These are phyloP conservation scores for Raphidocelis subcapitata DNA, from an alignment of 139 green algal genomes.

Conservation along the genomic window DNA sequence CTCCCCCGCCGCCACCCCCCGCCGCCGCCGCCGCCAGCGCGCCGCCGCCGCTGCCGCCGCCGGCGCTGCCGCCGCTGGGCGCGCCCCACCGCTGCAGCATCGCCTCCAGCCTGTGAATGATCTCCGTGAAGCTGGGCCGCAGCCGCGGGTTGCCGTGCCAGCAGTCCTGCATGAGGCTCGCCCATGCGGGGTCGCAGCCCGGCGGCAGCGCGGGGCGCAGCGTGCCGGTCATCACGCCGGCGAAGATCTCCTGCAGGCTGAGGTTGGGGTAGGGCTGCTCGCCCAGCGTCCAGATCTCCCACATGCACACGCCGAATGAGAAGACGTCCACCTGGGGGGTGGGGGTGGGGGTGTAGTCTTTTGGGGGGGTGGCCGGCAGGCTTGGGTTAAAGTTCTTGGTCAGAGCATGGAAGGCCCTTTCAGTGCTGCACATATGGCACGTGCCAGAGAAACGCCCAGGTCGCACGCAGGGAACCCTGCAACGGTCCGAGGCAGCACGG, in stretches of 20 bases:
- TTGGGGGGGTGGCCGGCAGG: too few species aligned
- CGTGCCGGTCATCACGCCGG: slow-evolving; percentile 51
- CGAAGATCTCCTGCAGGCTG: slow-evolving; percentile 46
- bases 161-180: slow-evolving; percentile 60
- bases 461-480: too few species aligned
- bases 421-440: too few species aligned
- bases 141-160: slow-evolving; percentile 37
- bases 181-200: slow-evolving; percentile 54
- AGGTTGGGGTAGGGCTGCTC: slow-evolving; percentile 54
- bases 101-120: slow-evolving; percentile 40
- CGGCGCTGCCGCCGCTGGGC: neutral
- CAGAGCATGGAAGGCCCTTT: too few species aligned
- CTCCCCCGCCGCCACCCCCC: neutral
- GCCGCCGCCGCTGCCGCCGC: neutral
- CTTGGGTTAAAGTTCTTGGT: too few species aligned
- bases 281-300: slow-evolving; percentile 69
- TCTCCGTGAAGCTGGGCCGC: slow-evolving; percentile 54
- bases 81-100: slow-evolving; percentile 35
- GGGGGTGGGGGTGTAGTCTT: too few species aligned
- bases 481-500: too few species aligned
- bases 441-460: too few species aligned
- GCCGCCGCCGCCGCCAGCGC: neutral
- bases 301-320: slow-evolving; percentile 58
- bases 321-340: slow-evolving; percentile 54
- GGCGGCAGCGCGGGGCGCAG: slow-evolving; percentile 49